phyloP scores from a whole-genome alignment of 2,329 filamentous ascomycete species.

The Ceratocystis diversiconidia region DNA sequence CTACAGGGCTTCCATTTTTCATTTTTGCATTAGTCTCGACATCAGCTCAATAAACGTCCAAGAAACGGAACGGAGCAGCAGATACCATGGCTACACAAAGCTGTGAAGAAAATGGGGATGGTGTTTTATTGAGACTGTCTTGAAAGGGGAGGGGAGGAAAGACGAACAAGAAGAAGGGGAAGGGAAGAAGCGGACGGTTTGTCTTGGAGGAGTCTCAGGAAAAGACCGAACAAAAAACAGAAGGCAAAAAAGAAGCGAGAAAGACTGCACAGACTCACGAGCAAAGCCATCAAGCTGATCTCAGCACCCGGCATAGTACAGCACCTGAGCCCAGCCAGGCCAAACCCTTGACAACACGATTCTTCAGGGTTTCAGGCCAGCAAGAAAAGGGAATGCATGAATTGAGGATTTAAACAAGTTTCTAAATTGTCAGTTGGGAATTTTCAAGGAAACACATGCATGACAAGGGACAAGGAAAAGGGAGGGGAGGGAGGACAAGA shows the following conservation, averaged over 20 bases:
- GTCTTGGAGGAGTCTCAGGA: background rate
- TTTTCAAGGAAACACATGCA: background rate
- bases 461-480: background rate
- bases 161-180: background rate
- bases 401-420: conserved; percentile 7
- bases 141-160: background rate
- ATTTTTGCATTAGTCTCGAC: background rate
- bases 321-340: background rate
- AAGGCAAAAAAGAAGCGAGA: background rate
- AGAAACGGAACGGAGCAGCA: background rate
- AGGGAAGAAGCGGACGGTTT: background rate
- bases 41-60: background rate
- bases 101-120: background rate
- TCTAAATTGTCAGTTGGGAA: conserved; percentile 1
- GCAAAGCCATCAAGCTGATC: background rate
- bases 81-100: background rate
- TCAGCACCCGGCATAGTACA: background rate
- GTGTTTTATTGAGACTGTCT: conserved; percentile 1
- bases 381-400: background rate
- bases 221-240: background rate
- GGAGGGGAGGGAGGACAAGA: background rate
- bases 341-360: background rate
- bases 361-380: background rate
- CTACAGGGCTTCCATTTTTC: too few relatives aligned
- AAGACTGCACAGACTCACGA: background rate